phyloP scores from a whole-genome alignment of 495 filamentous ascomycete genomes.

The Melanomma pulvis-pyrius region DNA sequence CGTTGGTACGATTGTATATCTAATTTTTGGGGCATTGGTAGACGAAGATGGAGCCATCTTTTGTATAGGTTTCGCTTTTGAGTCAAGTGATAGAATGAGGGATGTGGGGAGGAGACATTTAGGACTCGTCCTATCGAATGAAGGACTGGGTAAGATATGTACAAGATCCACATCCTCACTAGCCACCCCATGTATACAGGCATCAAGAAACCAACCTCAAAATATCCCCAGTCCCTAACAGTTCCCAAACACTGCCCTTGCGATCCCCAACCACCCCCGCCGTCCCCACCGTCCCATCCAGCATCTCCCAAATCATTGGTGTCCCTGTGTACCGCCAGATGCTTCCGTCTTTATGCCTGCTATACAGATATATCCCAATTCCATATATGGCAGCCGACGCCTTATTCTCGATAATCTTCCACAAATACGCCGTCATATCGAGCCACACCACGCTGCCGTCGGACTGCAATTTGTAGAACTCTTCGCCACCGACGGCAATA shows the following conservation, averaged over 20 bases:
- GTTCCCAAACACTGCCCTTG: constrained; percentile 22
- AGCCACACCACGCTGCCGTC: constrained; percentile 28
- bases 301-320: constrained; percentile 22
- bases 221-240: constrained; percentile 21
- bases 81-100: too few species aligned
- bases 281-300: not conserved
- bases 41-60: too few species aligned
- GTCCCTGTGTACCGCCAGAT: constrained; percentile 35
- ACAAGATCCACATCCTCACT: too few species aligned
- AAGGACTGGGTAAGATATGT: too few species aligned
- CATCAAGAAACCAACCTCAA: constrained; percentile 22
- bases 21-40: too few species aligned
- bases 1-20: too few species aligned
- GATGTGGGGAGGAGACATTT: too few species aligned
- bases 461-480: constrained; percentile 34
- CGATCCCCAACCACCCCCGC: constrained; percentile 23
- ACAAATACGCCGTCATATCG: constrained; percentile 7
- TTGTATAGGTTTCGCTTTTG: too few species aligned
- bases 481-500: constrained; percentile 32
- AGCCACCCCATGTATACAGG: too few species aligned
- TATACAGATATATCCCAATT: constrained; percentile 19
- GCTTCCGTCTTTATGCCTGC: constrained; percentile 22
- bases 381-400: constrained; percentile 10
- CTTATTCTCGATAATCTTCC: constrained; percentile 20
- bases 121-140: too few species aligned